phyloP scores from a whole-genome alignment of 2,329 filamentous ascomycete species.

The Verticillium tricorpus region DNA sequence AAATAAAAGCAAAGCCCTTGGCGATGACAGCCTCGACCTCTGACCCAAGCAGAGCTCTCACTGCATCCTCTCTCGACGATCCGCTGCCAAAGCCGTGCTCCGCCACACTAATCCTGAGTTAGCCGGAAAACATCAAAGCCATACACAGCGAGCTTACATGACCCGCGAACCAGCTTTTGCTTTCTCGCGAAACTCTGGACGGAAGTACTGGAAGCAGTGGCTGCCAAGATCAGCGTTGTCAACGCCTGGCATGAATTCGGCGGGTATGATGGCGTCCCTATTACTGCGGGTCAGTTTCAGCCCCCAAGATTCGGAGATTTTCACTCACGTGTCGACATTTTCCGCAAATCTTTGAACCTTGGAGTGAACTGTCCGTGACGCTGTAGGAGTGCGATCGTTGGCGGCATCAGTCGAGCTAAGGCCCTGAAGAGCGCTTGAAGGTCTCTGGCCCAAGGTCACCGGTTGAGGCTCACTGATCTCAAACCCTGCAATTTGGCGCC shows the following conservation, averaged over 20 bases:
- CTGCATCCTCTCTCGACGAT: conserved; percentile 12
- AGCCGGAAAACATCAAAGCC: not conserved
- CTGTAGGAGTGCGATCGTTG: not conserved
- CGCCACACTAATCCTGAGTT: conserved; percentile 1
- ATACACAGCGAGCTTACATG: conserved; percentile 5
- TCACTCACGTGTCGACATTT: conserved; percentile 15
- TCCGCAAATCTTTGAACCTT: conserved; percentile 14
- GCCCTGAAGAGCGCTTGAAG: not conserved
- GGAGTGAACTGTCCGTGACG: conserved; percentile 7
- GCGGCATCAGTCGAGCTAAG: not conserved
- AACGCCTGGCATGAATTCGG: conserved; percentile 13
- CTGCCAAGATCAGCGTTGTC: conserved; percentile 16
- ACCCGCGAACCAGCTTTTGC: conserved; percentile 6
- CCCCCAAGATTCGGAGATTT: not conserved
- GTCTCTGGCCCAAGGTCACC: not conserved
- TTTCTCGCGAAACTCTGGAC: conserved; percentile 13
- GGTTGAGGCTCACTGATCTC: not conserved
- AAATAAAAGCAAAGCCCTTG: conserved; percentile 14
- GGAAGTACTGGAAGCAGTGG: conserved; percentile 16
- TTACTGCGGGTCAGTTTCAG: not conserved
- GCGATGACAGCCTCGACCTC: conserved; percentile 12
- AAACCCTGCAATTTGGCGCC: conserved; percentile 8
- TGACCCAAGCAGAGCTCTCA: conserved; percentile 9
- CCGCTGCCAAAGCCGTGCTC: conserved; percentile 9
- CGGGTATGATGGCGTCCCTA: conserved; percentile 13